Conservation (phyloP, 1,284 basidiomycete genomes). For the Ceratobasidium papillatum region DNA sequence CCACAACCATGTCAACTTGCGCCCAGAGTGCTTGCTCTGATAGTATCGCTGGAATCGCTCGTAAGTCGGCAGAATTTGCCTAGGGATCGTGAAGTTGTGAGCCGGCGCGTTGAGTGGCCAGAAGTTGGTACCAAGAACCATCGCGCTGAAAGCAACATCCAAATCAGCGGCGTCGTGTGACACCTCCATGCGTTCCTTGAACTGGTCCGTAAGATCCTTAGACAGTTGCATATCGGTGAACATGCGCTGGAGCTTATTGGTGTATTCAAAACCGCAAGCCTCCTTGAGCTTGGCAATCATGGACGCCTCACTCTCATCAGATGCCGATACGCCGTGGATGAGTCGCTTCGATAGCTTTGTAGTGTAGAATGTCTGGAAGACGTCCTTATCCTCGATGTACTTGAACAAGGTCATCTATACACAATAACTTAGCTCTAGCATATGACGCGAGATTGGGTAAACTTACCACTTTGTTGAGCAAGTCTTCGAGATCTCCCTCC, state of each 20-base stretch:
- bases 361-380: slow-evolving; percentile 99
- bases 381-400: slow-evolving; percentile 99
- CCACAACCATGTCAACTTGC: slow-evolving; percentile 98
- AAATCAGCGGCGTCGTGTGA: slow-evolving; percentile 76
- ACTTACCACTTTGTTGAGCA: slow-evolving; percentile 88
- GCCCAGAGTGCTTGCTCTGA: slow-evolving; percentile 91
- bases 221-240: slow-evolving; percentile 97
- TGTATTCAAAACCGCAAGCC: slow-evolving; percentile 98
- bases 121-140: slow-evolving; percentile 95
- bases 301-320: slow-evolving; percentile 95
- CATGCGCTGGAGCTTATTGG: slow-evolving; percentile 97
- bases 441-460: not conserved
- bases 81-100: slow-evolving; percentile 89
- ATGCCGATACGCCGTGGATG: slow-evolving; percentile 91
- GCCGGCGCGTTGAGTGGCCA: slow-evolving; percentile 90
- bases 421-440: not conserved
- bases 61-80: slow-evolving; percentile 86
- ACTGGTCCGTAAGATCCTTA: slow-evolving; percentile 95
- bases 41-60: slow-evolving; percentile 96
- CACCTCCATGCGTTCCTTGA: slow-evolving; percentile 93
- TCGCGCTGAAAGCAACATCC: slow-evolving; percentile 91
- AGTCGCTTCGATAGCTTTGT: slow-evolving; percentile 96
- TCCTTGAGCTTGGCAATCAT: slow-evolving; percentile 99
- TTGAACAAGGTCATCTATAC: slow-evolving; percentile 96
- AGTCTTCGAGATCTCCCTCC: slow-evolving; percentile 89